Percentiles rank a stretch among this genome's conserved stretches.
Conservation (phyloP, 257 asterid species). For the Salvia hispanica region DNA sequence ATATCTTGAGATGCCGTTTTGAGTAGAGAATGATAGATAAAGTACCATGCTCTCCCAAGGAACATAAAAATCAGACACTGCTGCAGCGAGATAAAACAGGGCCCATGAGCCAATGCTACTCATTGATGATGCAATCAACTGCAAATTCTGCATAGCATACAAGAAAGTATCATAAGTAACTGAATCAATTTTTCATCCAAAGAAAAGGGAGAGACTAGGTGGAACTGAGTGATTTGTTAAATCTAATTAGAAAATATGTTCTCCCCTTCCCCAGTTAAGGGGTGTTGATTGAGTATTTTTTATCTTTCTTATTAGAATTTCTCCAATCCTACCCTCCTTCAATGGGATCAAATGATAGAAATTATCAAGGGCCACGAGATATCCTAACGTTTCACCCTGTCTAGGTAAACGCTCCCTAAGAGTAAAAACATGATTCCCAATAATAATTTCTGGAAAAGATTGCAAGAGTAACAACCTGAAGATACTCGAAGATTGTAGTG, state of each 20-base stretch:
- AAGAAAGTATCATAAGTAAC: slow-evolving; percentile 22
- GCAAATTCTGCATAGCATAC: slow-evolving; percentile 58
- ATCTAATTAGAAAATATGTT: not conserved
- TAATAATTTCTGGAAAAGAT: slow-evolving; percentile 2
- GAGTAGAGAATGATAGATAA: slow-evolving; percentile 1
- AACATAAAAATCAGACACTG: slow-evolving; percentile 95
- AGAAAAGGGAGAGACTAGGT: not conserved
- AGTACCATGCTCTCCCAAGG: slow-evolving; percentile 98
- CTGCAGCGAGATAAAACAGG: slow-evolving; percentile 91
- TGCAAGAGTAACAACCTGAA: slow-evolving; percentile 57
- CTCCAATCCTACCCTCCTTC: no score
- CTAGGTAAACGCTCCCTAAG: no score
- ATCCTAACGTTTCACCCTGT: no score
- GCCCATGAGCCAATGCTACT: slow-evolving; percentile 66
- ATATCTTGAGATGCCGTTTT: slow-evolving; percentile 4
- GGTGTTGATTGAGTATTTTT: no score
- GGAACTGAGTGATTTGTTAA: not conserved
- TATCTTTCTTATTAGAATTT: no score
- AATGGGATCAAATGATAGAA: no score
- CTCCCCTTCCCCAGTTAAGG: not conserved
- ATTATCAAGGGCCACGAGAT: no score
- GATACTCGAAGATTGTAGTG: slow-evolving; percentile 91
- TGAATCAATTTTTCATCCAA: slow-evolving; percentile 4
- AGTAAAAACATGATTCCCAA: not conserved
- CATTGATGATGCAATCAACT: slow-evolving; percentile 61